Evolutionary conservation across 306 rosid genomes (phyloP).

Genomic region (Ceratonia siliqua): DNA sequence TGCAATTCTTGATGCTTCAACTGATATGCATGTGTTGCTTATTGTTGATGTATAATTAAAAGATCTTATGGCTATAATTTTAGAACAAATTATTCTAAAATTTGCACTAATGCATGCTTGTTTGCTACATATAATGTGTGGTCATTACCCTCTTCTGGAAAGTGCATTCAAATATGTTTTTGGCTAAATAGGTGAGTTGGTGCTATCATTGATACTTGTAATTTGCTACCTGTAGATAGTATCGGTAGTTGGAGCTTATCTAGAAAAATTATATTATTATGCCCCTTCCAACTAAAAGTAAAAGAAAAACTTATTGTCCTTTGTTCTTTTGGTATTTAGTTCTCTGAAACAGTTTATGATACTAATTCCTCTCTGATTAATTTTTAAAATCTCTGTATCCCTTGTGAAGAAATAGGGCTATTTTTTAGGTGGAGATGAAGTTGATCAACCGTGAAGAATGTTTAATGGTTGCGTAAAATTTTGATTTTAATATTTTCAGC

Average conservation of each 20-base stretch:
- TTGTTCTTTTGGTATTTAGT: not conserved
- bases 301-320: too few species aligned
- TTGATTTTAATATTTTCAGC: not conserved
- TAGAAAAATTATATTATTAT: not conserved
- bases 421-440: not conserved
- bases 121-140: not conserved
- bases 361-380: not conserved
- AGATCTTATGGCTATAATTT: not conserved
- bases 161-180: not conserved
- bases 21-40: slow-evolving; percentile 56
- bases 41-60: not conserved
- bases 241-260: not conserved
- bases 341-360: not conserved
- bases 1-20: slow-evolving; percentile 47
- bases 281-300: not conserved
- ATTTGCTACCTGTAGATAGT: too few species aligned
- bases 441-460: not conserved
- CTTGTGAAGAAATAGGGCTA: not conserved
- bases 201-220: not conserved
- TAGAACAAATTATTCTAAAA: not conserved
- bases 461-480: not conserved
- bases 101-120: slow-evolving; percentile 1
- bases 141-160: not conserved
- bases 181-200: not conserved
- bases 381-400: not conserved